Base-by-base conservation (phyloP, 768 basidiomycete genomes). In the Butyriboletus loyo region DNA sequence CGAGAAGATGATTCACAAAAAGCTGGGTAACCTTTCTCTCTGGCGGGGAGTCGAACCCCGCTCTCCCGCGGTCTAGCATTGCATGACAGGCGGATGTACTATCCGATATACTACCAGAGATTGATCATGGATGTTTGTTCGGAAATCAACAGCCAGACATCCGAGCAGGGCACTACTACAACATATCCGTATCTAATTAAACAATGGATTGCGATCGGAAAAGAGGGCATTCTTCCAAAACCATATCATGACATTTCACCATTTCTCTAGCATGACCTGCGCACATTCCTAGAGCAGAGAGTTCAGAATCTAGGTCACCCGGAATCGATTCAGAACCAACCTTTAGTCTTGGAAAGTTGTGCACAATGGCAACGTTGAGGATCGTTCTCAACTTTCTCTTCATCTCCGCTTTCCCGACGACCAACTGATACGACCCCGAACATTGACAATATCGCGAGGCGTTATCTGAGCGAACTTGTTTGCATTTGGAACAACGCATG, bases 391-490 rank as follows among this genome's bases (percentile, higher is more conserved):
- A 64, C 68, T 80, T 86, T 45, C 87, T 75, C 59, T 82, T 80
- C 53, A 80, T 73, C 46, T 98, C 93, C 34, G 74, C 78, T 66
- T 87, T 88, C 54, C 80, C 86, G 48, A 88, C 64, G 15, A 85
- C 89, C 37, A 88, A 75, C 55, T 83, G 78, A 68, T 88, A 97
- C 1, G 84, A 72, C 13, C 94, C 96, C 17, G 95, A 97, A 67
- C 97, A 98, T 25, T 81, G 77, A 66, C 96, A 98, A 50, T 86
- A 87, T 54, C 83, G 74, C 17, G 90, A 85, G 19, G 98, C 78
- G 65, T 92, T 94, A 65, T 95, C 92, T 42, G 87, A 82, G 57
- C 90, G 93, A 54, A 97, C 82, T 72, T 94, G 92, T 66, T 88
- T 84, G 74, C 97, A 99, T 61, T 89, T 94, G 8, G 75, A 70